Evolutionary conservation across 2,329 filamentous ascomycete species (phyloP).

Genomic region (Phialophora verrucosa): DNA sequence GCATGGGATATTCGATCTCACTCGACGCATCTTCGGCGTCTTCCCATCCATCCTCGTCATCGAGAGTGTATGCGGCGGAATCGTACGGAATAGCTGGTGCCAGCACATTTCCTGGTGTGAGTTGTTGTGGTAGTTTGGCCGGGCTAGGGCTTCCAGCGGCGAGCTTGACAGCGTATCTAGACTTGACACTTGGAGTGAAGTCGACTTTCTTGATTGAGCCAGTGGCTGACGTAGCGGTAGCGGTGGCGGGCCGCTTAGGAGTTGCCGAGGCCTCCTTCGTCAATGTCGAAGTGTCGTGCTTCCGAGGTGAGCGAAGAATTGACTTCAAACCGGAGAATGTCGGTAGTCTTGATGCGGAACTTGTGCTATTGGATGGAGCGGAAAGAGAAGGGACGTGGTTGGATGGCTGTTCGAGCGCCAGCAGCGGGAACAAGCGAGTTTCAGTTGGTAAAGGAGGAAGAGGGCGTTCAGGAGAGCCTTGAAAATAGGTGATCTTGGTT

Average conservation of each 20-base stretch:
- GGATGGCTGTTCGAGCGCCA: conserved; percentile 1
- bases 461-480: conserved; percentile 11
- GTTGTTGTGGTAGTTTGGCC: conserved; percentile 45
- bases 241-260: conserved; percentile 41
- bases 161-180: conserved; percentile 45
- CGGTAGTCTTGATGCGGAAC: conserved; percentile 49
- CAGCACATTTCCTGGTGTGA: conserved; percentile 30
- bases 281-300: conserved; percentile 61
- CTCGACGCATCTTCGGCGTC: conserved; percentile 37
- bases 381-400: conserved; percentile 7
- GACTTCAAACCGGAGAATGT: conserved; percentile 63
- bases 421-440: neutral
- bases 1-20: conserved; percentile 47
- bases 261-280: conserved; percentile 39
- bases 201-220: conserved; percentile 76
- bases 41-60: conserved; percentile 35
- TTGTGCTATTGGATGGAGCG: neutral
- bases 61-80: conserved; percentile 37
- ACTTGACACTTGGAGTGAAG: conserved; percentile 74
- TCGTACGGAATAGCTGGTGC: conserved; percentile 38
- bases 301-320: conserved; percentile 62
- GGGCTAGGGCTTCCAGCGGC: conserved; percentile 48
- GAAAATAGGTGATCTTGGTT: neutral
- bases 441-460: conserved; percentile 28
- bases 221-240: conserved; percentile 45